Evolutionary conservation across 352 stramenopile species (phyloP).

Genomic region (Phytophthora sp.): DNA sequence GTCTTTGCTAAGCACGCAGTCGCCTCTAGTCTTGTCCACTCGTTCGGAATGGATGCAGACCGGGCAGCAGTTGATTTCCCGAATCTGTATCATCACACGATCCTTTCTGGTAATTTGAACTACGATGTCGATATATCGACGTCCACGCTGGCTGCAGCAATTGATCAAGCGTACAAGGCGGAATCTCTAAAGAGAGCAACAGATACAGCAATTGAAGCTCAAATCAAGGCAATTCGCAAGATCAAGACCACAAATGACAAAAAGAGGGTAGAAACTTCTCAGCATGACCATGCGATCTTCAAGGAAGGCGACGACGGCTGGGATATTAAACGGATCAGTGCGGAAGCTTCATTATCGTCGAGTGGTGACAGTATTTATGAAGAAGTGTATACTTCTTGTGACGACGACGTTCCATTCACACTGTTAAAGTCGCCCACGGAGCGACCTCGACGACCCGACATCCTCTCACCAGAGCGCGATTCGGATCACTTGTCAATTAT

Average conservation of each 20-base stretch:
- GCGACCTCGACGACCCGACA: background rate
- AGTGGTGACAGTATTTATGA: slow-evolving; percentile 52
- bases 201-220: slow-evolving; percentile 63
- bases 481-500: slow-evolving; percentile 33
- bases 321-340: slow-evolving; percentile 26
- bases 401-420: slow-evolving; percentile 72
- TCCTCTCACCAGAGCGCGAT: slow-evolving; percentile 17
- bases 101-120: slow-evolving; percentile 82
- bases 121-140: slow-evolving; percentile 71
- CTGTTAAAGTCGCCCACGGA: slow-evolving; percentile 53
- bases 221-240: slow-evolving; percentile 52
- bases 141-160: slow-evolving; percentile 36
- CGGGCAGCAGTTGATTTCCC: slow-evolving; percentile 78
- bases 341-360: slow-evolving; percentile 27
- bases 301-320: slow-evolving; percentile 22
- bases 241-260: background rate
- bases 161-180: slow-evolving; percentile 83
- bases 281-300: slow-evolving; percentile 16
- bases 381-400: slow-evolving; percentile 52
- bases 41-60: slow-evolving; percentile 84
- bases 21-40: slow-evolving; percentile 72
- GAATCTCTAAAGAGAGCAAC: slow-evolving; percentile 65
- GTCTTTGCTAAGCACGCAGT: slow-evolving; percentile 61
- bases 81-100: slow-evolving; percentile 87
- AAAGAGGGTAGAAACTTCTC: slow-evolving; percentile 16